Conservation (phyloP, 2,329 filamentous ascomycete species). For the Penicillium sp. region DNA sequence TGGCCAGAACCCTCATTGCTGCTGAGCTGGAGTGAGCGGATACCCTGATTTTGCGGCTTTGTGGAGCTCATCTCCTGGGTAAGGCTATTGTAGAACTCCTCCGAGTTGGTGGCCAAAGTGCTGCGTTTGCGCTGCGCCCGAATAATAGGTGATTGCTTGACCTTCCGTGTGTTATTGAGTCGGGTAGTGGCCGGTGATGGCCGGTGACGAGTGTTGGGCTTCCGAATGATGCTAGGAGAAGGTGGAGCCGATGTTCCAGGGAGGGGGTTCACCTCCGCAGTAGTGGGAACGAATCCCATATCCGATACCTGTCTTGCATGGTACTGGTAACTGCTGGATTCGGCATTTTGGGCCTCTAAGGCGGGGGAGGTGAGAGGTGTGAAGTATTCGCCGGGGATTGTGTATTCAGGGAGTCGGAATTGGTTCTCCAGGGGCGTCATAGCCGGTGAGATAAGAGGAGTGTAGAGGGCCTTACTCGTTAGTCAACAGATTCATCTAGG, state of each 20-base stretch:
- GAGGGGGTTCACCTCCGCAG: constrained; percentile 40
- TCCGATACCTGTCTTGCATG: constrained; percentile 39
- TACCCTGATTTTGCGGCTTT: constrained; percentile 28
- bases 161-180: constrained; percentile 36
- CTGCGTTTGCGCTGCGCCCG: constrained; percentile 43
- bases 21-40: constrained; percentile 34
- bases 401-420: constrained; percentile 50
- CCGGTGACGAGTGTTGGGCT: constrained; percentile 37
- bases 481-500: not conserved
- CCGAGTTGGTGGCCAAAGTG: constrained; percentile 36
- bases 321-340: constrained; percentile 37
- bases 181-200: constrained; percentile 36
- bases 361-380: constrained; percentile 53
- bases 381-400: constrained; percentile 51
- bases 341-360: constrained; percentile 48
- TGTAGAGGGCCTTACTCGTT: constrained; percentile 46
- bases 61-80: constrained; percentile 37
- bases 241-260: constrained; percentile 30
- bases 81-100: constrained; percentile 35
- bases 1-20: constrained; percentile 49
- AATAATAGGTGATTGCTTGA: constrained; percentile 47
- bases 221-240: constrained; percentile 33
- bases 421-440: constrained; percentile 52
- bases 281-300: constrained; percentile 44
- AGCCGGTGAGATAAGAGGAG: constrained; percentile 51